Evolutionary conservation across 257 asterid species (phyloP), one percentile per base, ranked within the genome.

Genomic region (Solanum dulcamara): DNA sequence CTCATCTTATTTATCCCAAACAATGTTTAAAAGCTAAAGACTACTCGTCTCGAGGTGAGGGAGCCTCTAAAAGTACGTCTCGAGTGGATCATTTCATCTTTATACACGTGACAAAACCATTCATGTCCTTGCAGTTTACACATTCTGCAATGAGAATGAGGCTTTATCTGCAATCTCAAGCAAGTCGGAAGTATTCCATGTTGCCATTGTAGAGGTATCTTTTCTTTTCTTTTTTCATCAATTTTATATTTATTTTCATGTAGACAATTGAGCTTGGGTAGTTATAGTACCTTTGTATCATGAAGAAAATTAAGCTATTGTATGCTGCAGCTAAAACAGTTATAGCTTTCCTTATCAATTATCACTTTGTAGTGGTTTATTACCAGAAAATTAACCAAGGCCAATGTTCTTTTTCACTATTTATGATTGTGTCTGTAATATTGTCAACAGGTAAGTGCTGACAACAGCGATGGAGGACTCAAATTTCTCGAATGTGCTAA

Each of bases 191-290:
- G 75, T 83, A 87, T 91, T 85, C 88, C 93, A 91, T 83, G 89
- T 89, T 84, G 93, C 93, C 48, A 91, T 91, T 22, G 84, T 89
- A 37, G 93, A 88, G 93, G 93, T 91, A 91, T 24, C 26, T 57
- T 66, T 66, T 51, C 9, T 60, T 72, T 10, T 81, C 15, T 14
- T 37, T 12, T 40, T 59, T 33, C 12, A 26, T 26, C 5, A 8
- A 46, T 48, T 44, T 75, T 46, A 7, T 44, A 15, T 26, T 66
- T 24, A 14, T 74, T 74, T 24, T 42, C 55, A 38, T 42, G 24
- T 24, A 15, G 59, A 42, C 14, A 40, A 42, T 24, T 74, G 13
- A 42, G 22, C 42, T 77, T 77, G 2, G 60, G 1, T 44, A 44
- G 62, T 75, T n/a, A 24, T 26, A 7, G 0, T 44, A 74, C 2